Evolutionary conservation across 1,284 basidiomycete species (phyloP).

Genomic region (Sanghuangporus sanghuang): DNA sequence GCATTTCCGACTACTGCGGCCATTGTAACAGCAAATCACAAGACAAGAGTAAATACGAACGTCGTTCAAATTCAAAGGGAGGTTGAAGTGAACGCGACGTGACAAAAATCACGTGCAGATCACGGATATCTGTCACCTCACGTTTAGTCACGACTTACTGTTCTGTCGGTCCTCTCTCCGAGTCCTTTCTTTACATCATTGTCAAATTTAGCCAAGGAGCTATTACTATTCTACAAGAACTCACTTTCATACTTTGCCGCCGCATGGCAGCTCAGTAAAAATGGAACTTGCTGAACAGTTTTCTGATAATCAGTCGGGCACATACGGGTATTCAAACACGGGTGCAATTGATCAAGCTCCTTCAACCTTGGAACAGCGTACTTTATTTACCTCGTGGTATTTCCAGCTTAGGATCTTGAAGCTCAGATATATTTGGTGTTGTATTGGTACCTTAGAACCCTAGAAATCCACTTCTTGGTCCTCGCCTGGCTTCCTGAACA

Average conservation of each 20-base stretch:
- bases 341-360: neutral
- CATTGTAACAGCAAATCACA: neutral
- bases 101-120: neutral
- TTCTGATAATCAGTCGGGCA: neutral
- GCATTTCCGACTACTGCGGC: constrained; percentile 40
- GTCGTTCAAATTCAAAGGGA: too few relatives aligned
- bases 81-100: neutral
- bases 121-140: neutral
- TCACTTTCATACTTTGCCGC: too few relatives aligned
- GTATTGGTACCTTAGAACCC: neutral
- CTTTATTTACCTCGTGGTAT: neutral
- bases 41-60: neutral
- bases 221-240: too few relatives aligned
- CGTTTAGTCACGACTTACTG: too few relatives aligned
- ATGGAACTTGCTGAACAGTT: too few relatives aligned
- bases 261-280: too few relatives aligned
- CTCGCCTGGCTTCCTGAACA: too few relatives aligned
- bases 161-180: too few relatives aligned
- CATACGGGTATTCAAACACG: neutral
- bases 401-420: neutral
- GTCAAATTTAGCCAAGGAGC: too few relatives aligned
- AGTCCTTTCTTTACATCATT: too few relatives aligned
- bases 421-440: neutral
- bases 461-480: too few relatives aligned
- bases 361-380: neutral